These are phyloP conservation scores for Toxicodendron radicans DNA, from an alignment of 345 rosid genomes.

Conservation along the genomic window DNA sequence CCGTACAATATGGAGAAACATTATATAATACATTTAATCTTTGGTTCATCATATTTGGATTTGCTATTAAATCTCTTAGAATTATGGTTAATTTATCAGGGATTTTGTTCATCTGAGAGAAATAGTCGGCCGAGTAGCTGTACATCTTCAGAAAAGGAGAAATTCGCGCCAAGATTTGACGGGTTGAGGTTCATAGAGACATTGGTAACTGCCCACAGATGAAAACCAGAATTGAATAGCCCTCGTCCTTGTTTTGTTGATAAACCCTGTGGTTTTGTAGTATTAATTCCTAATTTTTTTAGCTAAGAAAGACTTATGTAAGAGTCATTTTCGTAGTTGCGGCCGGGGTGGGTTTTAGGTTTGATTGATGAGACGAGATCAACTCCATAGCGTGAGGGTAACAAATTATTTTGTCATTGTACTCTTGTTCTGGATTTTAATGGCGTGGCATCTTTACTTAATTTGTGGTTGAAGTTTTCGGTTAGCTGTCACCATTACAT, in stretches of 20 bases:
- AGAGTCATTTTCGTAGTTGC: not conserved
- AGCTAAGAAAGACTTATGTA: not conserved
- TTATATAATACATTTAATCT: too few relatives aligned
- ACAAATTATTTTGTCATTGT: not conserved
- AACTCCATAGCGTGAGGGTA: not conserved
- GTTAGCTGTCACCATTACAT: not conserved
- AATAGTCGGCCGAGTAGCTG: conserved; percentile 6
- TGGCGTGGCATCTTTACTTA: not conserved
- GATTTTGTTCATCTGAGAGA: conserved; percentile 14
- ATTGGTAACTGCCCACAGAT: conserved; percentile 65
- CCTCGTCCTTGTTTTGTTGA: too few relatives aligned
- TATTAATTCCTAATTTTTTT: not conserved
- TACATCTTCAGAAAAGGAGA: conserved; percentile 29
- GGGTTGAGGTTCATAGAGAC: conserved; percentile 72
- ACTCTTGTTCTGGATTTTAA: conserved; percentile 4
- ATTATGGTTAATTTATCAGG: conserved; percentile 24
- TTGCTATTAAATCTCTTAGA: too few relatives aligned
- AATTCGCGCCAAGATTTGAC: conserved; percentile 57
- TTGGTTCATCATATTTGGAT: too few relatives aligned
- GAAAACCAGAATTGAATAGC: not conserved
- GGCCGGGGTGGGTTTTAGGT: not conserved
- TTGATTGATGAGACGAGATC: not conserved
- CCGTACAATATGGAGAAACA: too few relatives aligned
- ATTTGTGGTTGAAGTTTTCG: not conserved
- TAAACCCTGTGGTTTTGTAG: too few relatives aligned